Conservation (phyloP, 257 asterid species). For the Nicotiana obtusifolia region DNA sequence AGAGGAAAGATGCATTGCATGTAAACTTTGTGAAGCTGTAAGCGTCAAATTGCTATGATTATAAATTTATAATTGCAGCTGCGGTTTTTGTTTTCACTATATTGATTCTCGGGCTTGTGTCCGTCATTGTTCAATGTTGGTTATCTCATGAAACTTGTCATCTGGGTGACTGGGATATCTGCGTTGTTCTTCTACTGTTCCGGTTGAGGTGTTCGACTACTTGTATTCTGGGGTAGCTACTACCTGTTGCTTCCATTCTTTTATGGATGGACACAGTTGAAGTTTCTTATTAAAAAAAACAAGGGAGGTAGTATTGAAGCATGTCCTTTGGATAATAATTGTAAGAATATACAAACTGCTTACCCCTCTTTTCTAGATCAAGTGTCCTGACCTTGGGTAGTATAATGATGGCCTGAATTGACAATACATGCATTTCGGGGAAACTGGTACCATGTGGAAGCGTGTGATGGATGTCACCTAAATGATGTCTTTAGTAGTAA, state of each 20-base stretch:
- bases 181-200: background rate
- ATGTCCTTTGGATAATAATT: background rate
- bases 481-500: background rate
- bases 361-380: background rate
- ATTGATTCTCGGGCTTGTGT: background rate
- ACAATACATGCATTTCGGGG: background rate
- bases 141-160: background rate
- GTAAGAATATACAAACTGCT: background rate
- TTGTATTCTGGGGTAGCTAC: background rate
- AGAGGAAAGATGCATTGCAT: slow-evolving; percentile 96
- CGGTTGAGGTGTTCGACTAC: background rate
- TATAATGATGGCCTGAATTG: background rate
- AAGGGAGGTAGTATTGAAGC: background rate
- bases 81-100: background rate
- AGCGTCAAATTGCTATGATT: slow-evolving; percentile 19
- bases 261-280: background rate
- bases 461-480: background rate
- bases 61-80: background rate
- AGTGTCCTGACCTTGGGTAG: background rate
- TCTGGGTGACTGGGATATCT: background rate
- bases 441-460: background rate
- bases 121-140: background rate
- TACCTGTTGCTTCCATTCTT: background rate
- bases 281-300: background rate
- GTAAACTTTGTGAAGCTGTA: slow-evolving; percentile 96